Evolutionary conservation across 1,284 basidiomycete species (phyloP), one percentile per base, ranked within the genome.

Genomic region (Marasmius tenuissimus): DNA sequence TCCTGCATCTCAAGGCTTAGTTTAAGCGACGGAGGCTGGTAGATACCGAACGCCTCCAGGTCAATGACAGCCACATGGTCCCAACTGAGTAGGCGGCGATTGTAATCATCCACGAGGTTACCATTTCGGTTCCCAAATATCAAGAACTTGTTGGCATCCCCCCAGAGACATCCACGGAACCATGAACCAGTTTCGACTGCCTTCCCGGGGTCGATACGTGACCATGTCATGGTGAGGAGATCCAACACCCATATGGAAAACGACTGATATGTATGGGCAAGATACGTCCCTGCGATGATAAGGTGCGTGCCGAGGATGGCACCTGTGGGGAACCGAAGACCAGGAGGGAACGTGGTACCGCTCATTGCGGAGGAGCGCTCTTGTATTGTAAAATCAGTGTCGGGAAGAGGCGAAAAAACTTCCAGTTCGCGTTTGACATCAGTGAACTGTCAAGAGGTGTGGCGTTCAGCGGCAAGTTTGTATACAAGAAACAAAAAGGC

Each of bases 351-450:
- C 1, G 86, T 84, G 5, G 84, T 78, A 6, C 91, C 89, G 16
- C 84, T 84, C 86, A 93, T 94, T 27, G 88, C 78, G 20, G 82
- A 75, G n/a, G 93, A 94, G 20, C 87, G 85, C 73, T 94, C 87
- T 65, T 85, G 79, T 66, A 94, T 82, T 18, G 83, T 81, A 71
- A 90, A 91, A 67, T 89, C 86, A n/a, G 82, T 79, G 65, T 86
- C 84, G 0, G 91, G 88, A 22, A 87, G 79, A 0, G 93, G 92
- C 5, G 88, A 87, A 69, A 97, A 87, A 33, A 96, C 83, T 77
- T 97, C 93, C 47, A 97, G 84, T 73, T 97, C 94, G 51, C 96
- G 90, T 69, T 94, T 92, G 60, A 98, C 96, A 72, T 96, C 94
- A 63, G 94, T 95, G 77, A 96, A 96, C 89, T 96, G 7, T 20